Evolutionary conservation across 2,329 filamentous ascomycete species (phyloP).

Genomic region (Stemphylium lycopersici): DNA sequence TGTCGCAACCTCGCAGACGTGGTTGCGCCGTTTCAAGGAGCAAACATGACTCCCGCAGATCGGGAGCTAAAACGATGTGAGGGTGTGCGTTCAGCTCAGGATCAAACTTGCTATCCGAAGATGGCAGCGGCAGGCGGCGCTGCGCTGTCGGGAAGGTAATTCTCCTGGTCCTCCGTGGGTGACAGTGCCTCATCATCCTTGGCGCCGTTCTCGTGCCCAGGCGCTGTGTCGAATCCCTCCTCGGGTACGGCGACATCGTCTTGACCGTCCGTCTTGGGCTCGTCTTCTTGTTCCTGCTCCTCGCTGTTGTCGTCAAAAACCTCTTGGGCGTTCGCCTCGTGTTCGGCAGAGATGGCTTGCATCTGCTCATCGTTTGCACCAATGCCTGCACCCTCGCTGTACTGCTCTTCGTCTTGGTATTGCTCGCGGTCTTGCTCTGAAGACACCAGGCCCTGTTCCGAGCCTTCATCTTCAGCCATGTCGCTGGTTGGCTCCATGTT

Average conservation of each 20-base stretch:
- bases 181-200: background rate
- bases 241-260: background rate
- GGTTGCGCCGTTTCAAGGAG: no score
- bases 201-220: background rate
- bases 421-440: constrained; percentile 2
- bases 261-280: background rate
- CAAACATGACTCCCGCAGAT: background rate
- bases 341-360: background rate
- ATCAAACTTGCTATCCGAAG: background rate
- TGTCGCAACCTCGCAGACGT: no score
- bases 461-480: background rate
- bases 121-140: background rate
- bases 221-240: background rate
- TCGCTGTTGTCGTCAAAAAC: background rate
- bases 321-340: background rate
- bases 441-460: background rate
- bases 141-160: background rate
- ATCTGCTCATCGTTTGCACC: background rate
- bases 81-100: background rate
- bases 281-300: background rate
- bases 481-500: background rate
- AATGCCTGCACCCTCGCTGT: background rate
- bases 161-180: background rate
- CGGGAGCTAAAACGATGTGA: background rate
- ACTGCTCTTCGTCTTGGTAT: background rate